Conservation (phyloP, 2,329 filamentous ascomycete genomes). For the Diaporthe caulivora region DNA sequence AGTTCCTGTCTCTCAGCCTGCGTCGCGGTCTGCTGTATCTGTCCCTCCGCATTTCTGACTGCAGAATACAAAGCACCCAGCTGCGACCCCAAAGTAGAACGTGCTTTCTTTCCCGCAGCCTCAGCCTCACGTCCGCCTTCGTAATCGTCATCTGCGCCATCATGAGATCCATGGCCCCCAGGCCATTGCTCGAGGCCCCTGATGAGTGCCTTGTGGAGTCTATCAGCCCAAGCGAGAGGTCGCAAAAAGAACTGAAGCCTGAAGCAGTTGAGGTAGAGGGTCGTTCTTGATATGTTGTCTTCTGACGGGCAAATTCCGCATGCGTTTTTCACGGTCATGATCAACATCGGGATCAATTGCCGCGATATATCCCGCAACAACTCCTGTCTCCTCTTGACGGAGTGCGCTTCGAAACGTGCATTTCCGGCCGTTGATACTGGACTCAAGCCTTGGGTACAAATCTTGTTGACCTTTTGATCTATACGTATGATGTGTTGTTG, state of each 20-base stretch:
- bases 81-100: slow-evolving; percentile 9
- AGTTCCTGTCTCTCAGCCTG: slow-evolving; percentile 4
- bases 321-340: slow-evolving; percentile 26
- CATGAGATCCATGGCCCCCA: slow-evolving; percentile 8
- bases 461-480: slow-evolving; percentile 15
- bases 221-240: slow-evolving; percentile 28
- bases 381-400: neutral
- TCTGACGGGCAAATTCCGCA: slow-evolving; percentile 18
- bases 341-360: slow-evolving; percentile 36
- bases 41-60: slow-evolving; percentile 13
- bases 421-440: neutral
- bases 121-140: neutral
- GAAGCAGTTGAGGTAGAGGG: slow-evolving; percentile 28
- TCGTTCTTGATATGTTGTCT: neutral
- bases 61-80: slow-evolving; percentile 5
- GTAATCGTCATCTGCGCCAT: neutral
- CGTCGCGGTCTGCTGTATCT: neutral
- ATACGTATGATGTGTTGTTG: slow-evolving; percentile 15
- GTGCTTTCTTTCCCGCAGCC: neutral
- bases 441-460: slow-evolving; percentile 10
- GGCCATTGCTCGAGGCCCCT: slow-evolving; percentile 29
- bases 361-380: slow-evolving; percentile 28
- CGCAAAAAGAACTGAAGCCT: slow-evolving; percentile 36
- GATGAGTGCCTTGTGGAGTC: slow-evolving; percentile 20
- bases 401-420: neutral